Evolutionary conservation across 495 filamentous ascomycete species (phyloP).

Genomic region (Rhypophila decipiens): DNA sequence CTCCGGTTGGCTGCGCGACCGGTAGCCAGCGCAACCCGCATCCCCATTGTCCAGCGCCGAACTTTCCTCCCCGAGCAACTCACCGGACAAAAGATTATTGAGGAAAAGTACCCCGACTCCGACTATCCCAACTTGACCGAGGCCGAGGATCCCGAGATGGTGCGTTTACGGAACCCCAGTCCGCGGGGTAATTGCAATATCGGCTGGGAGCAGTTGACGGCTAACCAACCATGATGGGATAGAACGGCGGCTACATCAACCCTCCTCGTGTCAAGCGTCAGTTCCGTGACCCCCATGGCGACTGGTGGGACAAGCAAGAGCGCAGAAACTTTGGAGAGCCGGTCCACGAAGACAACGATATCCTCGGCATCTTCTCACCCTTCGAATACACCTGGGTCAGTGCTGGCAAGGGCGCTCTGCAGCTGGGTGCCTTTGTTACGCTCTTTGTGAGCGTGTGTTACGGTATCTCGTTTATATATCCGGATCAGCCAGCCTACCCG

Average conservation of each 20-base stretch:
- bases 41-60: slow-evolving; percentile 43
- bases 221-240: slow-evolving; percentile 26
- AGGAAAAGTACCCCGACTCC: slow-evolving; percentile 42
- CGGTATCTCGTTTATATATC: slow-evolving; percentile 65
- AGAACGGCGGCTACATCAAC: slow-evolving; percentile 94
- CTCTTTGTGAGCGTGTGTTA: slow-evolving; percentile 64
- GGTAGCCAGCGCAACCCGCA: slow-evolving; percentile 37
- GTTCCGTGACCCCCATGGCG: slow-evolving; percentile 84
- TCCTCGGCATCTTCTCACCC: slow-evolving; percentile 82
- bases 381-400: slow-evolving; percentile 84
- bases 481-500: slow-evolving; percentile 75
- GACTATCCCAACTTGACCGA: slow-evolving; percentile 52
- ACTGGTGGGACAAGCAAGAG: slow-evolving; percentile 98
- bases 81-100: slow-evolving; percentile 32
- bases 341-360: slow-evolving; percentile 94
- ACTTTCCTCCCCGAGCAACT: slow-evolving; percentile 41
- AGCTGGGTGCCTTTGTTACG: slow-evolving; percentile 69
- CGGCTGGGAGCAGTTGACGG: background rate
- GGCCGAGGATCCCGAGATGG: slow-evolving; percentile 71
- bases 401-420: slow-evolving; percentile 61
- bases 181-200: slow-evolving; percentile 1
- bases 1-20: slow-evolving; percentile 44
- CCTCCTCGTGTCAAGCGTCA: slow-evolving; percentile 76
- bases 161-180: slow-evolving; percentile 27
- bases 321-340: slow-evolving; percentile 93